Evolutionary conservation across 1,284 basidiomycete genomes (phyloP).

Genomic region (Pholiota adiposa): DNA sequence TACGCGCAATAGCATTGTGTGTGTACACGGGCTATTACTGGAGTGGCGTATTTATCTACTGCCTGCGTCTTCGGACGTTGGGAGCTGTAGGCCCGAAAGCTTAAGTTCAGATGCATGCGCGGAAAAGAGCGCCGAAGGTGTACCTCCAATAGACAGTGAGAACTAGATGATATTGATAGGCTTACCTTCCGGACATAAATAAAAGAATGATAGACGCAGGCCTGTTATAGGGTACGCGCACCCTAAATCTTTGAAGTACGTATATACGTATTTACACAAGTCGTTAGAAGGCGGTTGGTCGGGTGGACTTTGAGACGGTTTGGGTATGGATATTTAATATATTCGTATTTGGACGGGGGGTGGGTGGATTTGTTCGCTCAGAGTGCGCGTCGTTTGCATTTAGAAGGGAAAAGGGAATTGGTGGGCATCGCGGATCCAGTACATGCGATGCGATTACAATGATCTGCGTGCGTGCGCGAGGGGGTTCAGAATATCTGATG

Average conservation of each 20-base stretch:
- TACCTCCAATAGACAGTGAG: not conserved
- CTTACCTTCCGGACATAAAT: not conserved
- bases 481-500: not conserved
- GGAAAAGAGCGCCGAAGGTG: not conserved
- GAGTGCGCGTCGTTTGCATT: not conserved
- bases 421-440: not conserved
- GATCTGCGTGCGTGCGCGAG: not conserved
- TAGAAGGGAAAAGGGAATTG: not conserved
- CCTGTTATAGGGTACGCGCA: not conserved
- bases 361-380: not conserved
- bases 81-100: not conserved
- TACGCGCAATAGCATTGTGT: no score
- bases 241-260: not conserved
- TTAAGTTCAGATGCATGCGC: not conserved
- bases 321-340: not conserved
- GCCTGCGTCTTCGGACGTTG: no score
- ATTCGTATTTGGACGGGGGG: not conserved
- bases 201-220: not conserved
- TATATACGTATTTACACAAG: no score
- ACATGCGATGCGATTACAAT: not conserved
- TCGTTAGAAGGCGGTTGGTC: no score
- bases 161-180: not conserved
- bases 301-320: no score
- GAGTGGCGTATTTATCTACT: no score
- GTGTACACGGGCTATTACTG: no score